Evolutionary conservation across 345 rosid genomes (phyloP).

Genomic region (Erysimum cheiranthoides): DNA sequence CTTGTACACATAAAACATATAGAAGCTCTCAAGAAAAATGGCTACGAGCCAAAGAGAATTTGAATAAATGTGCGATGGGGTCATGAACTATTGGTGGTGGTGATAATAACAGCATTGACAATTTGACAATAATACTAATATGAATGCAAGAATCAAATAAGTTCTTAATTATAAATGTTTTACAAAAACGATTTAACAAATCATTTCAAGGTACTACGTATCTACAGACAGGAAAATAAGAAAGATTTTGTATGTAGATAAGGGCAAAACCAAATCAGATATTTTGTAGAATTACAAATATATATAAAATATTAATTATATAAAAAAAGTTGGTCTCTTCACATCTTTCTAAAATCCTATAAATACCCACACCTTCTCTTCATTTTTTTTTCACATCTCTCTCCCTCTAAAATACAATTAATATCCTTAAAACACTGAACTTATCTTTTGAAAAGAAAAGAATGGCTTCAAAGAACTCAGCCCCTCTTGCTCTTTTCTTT

Average conservation of each 20-base stretch:
- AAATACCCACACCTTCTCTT: constrained; percentile 14
- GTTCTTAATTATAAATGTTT: not conserved
- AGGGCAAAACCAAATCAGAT: not conserved
- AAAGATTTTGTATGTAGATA: not conserved
- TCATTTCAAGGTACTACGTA: not conserved
- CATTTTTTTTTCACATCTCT: constrained; percentile 25
- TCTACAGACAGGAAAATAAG: not conserved
- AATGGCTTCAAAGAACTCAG: constrained; percentile 42
- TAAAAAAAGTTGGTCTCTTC: constrained; percentile 15
- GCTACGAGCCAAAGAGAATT: constrained; percentile 8
- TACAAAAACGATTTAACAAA: not conserved
- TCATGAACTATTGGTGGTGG: constrained; percentile 21
- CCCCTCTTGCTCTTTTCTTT: constrained; percentile 36
- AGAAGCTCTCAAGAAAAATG: constrained; percentile 1
- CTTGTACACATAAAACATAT: not conserved
- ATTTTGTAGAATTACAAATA: not conserved
- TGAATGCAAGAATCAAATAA: constrained; percentile 4
- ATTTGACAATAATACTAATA: constrained; percentile 16
- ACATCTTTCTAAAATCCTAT: constrained; percentile 20
- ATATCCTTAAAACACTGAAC: not conserved
- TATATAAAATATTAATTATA: not conserved
- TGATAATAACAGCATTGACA: constrained; percentile 23
- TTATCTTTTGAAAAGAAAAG: not conserved
- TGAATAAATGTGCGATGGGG: not conserved
- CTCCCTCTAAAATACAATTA: constrained; percentile 8